Evolutionary conservation across 441 rosid genomes (phyloP), one percentile per base, ranked within the genome.

Genomic region (Euphorbia corollata): DNA sequence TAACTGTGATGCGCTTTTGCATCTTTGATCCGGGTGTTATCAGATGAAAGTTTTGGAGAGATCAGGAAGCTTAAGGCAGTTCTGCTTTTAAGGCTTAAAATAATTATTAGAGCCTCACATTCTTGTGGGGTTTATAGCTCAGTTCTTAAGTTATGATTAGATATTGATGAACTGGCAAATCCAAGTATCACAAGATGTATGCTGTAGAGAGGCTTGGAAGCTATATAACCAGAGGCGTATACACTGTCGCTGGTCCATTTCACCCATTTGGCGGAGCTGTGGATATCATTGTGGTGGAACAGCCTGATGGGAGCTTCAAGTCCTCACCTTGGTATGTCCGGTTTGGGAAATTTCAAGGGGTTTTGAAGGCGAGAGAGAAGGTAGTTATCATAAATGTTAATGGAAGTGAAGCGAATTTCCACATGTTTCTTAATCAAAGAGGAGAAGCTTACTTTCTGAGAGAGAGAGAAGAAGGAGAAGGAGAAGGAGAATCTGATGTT

Each of bases 201-300:
- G 85, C 97, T 9, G 94, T 94, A 22, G 97, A 89, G 74, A 86
- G 90, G 82, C 74, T 94, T 65, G 97, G 99, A 36, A 89, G 84
- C 79, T 89, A 87, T 74, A 85, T 94, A 77, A 84, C 93, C 68
- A 77, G 88, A 48, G 91, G 99, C 18, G 96, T 91, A 50, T 89
- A 82, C 69, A 86, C 90, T 24, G 92, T 87, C 20, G 86, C 97
- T 16, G 96, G 87, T 22, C 96, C 99, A 8, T 91, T 94, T 64
- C 99, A 94, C 71, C 96, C 97, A 0, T 94, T 94, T 73, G 99
- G 99, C 55, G 99, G 99, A 61, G 99, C 96, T 69, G 96, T 91
- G 43, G 99, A 94, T 85, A 85, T 94, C 48, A 82, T 94, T 77
- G 99, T 88, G 5, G 98, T 94, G 23, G 90, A 91, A 36, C 99